Evolutionary conservation across 2,329 filamentous ascomycete genomes (phyloP).

Genomic region (Claviceps cyperi): DNA sequence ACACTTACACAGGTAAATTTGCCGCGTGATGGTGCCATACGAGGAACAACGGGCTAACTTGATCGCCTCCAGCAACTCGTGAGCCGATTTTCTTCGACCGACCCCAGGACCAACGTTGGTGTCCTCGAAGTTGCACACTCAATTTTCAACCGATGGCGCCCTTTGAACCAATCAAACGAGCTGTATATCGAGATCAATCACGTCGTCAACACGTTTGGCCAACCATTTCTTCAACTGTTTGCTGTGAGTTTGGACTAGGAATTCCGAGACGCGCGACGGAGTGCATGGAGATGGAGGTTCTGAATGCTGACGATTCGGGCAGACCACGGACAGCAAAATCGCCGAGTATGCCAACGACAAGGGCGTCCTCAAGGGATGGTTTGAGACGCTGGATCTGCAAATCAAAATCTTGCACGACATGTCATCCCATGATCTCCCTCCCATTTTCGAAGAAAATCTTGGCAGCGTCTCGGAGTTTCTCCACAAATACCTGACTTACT

Average conservation of each 20-base stretch:
- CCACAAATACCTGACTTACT: conserved; percentile 85
- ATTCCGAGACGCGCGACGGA: conserved; percentile 7
- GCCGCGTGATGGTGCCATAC: no score
- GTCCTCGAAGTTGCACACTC: conserved; percentile 96
- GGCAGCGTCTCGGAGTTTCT: conserved; percentile 61
- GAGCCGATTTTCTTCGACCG: conserved; percentile 65
- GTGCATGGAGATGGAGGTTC: background rate
- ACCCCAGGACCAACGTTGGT: conserved; percentile 78
- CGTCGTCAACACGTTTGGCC: conserved; percentile 72
- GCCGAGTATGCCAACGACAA: conserved; percentile 64
- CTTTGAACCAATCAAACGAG: conserved; percentile 82
- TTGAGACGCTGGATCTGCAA: conserved; percentile 74
- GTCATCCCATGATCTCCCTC: conserved; percentile 91
- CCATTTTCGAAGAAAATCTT: conserved; percentile 85
- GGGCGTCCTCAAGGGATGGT: conserved; percentile 58
- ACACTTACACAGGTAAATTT: conserved; percentile 63
- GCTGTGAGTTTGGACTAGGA: conserved; percentile 33
- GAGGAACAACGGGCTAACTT: conserved; percentile 4
- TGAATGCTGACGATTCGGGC: conserved; percentile 2
- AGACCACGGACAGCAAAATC: conserved; percentile 58
- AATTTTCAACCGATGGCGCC: conserved; percentile 92
- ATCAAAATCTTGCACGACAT: conserved; percentile 92
- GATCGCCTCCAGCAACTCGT: conserved; percentile 55
- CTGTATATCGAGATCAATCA: conserved; percentile 95
- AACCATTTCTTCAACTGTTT: conserved; percentile 69